A percentile compares a stretch with the other conserved stretches of the same genome.
Conservation (phyloP, 2,329 filamentous ascomycete genomes). For the Colletotrichum higginsianum region DNA sequence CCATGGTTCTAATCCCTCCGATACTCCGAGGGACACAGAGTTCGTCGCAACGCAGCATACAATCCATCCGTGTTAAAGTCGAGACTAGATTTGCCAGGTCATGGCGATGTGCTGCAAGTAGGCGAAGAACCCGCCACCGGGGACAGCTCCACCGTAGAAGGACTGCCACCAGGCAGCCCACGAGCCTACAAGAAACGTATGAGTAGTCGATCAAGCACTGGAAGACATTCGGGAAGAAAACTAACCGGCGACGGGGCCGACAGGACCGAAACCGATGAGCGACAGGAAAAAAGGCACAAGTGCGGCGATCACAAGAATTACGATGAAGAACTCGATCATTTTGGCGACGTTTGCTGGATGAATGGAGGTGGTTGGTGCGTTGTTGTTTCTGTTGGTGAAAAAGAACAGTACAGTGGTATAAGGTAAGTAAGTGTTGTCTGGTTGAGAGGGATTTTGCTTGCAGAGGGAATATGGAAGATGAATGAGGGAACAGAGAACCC, state of each 20-base stretch:
- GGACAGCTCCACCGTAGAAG: neutral
- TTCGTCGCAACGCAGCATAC: neutral
- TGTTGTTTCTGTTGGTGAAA: neutral
- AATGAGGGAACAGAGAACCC: too few relatives aligned
- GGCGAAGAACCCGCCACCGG: neutral
- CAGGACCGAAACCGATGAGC: neutral
- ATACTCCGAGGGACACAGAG: neutral
- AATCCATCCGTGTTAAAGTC: too few relatives aligned
- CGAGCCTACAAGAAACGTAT: neutral
- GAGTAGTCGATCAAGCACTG: too few relatives aligned
- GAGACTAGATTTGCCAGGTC: neutral
- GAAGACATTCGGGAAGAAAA: neutral
- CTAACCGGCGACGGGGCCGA: neutral
- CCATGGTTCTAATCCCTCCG: accelerated
- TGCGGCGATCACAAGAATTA: too few relatives aligned
- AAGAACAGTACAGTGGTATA: too few relatives aligned
- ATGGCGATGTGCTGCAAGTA: neutral
- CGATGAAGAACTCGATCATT: neutral
- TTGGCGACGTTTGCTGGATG: neutral
- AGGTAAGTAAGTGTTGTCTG: too few relatives aligned
- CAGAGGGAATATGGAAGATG: too few relatives aligned
- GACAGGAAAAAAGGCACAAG: too few relatives aligned
- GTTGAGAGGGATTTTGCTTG: too few relatives aligned
- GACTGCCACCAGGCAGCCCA: neutral
- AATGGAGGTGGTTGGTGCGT: neutral